Evolutionary conservation across 257 asterid genomes (phyloP), one percentile per base, ranked within the genome.

Genomic region (Gentiana macrophylla): DNA sequence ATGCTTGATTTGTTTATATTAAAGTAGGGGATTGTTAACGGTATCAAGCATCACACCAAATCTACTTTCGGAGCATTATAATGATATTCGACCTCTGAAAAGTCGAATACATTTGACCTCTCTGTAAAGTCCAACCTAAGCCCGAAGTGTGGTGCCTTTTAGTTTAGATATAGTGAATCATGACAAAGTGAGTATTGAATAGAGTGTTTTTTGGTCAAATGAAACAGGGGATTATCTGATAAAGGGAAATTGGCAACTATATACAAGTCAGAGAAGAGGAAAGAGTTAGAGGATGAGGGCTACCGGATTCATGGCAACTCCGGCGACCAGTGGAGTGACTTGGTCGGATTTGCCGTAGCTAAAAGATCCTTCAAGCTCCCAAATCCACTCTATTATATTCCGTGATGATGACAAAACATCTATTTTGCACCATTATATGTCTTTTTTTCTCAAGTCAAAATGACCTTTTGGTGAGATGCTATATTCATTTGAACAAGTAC

Each of bases 241-340:
- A 55, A 74, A 12, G 86, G 95, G 6, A 79, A 79, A 67, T 56
- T 34, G 13, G 96, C 96, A 13, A 54, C 80, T 7, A 44, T 77
- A 5, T 90, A 74, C 79, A 90, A 90, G 75, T 90, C 86, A 3
- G 81, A 75, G 89, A 82, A 70, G 77, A 79, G 96, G 61, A 80
- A 71, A 74, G 92, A 84, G 75, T 70, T 86, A 5, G 80, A 72
- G 74, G 84, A 84, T 36, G 92, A 80, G 77, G 95, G 96, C 55
- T 90, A 75, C 78, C 59, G 60, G 12, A 77, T 90, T 57, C 85
- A 61, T 3, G 96, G 98, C 45, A 84, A 63, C 61, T 90, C 91
- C 12, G 95, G 98, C 37, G 96, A 86, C 73, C 96, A 90, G 56
- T 90, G 98, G 98, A 90, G 94, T 61, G 95, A 86, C 71, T 74